These are phyloP conservation scores for Pichia pseudocactophila DNA, from an alignment of 805 yeast species.

Conservation along the genomic window DNA sequence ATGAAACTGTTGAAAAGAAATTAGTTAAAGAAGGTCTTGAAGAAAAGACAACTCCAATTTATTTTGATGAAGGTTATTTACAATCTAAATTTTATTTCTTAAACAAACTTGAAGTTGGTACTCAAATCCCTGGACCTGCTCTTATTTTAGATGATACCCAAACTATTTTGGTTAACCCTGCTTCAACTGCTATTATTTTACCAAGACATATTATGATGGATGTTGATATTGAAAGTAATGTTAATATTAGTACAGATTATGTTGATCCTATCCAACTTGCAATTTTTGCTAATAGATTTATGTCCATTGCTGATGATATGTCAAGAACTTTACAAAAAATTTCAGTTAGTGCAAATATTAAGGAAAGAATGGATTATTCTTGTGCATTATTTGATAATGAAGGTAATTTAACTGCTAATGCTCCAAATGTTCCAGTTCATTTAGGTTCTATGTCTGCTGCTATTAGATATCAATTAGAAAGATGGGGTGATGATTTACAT, in stretches of 20 bases:
- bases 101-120: constrained; percentile 44
- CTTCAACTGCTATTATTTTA: constrained; percentile 45
- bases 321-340: constrained; percentile 73
- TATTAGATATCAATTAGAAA: constrained; percentile 53
- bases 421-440: constrained; percentile 84
- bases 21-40: constrained; percentile 38
- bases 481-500: constrained; percentile 55
- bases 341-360: constrained; percentile 73
- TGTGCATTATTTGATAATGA: constrained; percentile 72
- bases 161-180: constrained; percentile 65
- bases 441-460: constrained; percentile 82
- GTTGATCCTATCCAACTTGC: constrained; percentile 68
- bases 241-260: constrained; percentile 13
- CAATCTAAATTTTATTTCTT: constrained; percentile 49
- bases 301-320: constrained; percentile 91
- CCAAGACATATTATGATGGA: constrained; percentile 41
- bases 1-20: constrained; percentile 24
- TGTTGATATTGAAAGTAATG: background rate
- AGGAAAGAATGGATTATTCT: constrained; percentile 74
- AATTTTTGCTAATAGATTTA: constrained; percentile 73
- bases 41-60: constrained; percentile 40
- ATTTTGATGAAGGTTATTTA: constrained; percentile 34
- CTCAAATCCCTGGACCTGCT: constrained; percentile 58
- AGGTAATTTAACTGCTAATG: constrained; percentile 80
- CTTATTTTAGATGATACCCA: constrained; percentile 75